Conservation (phyloP, 2,329 filamentous ascomycete genomes). For the Biscogniauxia sp. region DNA sequence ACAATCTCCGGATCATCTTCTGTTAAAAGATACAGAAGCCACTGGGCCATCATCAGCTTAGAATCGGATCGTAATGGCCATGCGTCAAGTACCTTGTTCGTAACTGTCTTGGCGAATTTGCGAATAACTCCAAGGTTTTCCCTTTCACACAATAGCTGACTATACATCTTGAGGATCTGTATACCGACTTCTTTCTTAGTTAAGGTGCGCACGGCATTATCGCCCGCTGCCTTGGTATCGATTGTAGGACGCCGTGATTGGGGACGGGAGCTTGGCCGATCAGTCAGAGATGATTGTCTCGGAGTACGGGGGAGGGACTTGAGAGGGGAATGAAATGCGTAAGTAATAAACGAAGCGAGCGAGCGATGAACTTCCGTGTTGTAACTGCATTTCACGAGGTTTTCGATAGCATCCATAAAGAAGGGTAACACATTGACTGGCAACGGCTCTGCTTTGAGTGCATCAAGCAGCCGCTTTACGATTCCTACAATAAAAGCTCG, state of each 20-base stretch:
- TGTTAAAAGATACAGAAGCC: conserved; percentile 86
- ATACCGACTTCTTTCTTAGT: conserved; percentile 71
- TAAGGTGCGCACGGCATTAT: conserved; percentile 39
- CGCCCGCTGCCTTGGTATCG: conserved; percentile 33
- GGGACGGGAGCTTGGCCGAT: conserved; percentile 42
- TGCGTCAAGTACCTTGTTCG: conserved; percentile 71
- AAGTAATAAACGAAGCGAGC: conserved; percentile 89
- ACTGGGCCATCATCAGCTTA: conserved; percentile 52
- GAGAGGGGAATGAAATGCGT: conserved; percentile 68
- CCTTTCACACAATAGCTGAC: conserved; percentile 72
- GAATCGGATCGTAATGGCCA: conserved; percentile 22
- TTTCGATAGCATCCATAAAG: conserved; percentile 76
- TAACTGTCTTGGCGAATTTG: conserved; percentile 91
- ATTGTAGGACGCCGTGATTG: conserved; percentile 37
- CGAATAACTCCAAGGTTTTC: conserved; percentile 67
- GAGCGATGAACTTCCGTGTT: conserved; percentile 83
- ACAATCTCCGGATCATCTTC: conserved; percentile 84
- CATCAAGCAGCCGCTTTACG: conserved; percentile 85
- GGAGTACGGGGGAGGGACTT: conserved; percentile 51
- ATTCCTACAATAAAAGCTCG: conserved; percentile 57
- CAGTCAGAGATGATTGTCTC: conserved; percentile 39
- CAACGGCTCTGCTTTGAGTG: conserved; percentile 81
- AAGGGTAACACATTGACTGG: conserved; percentile 68
- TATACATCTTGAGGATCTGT: conserved; percentile 74
- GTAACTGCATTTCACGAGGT: conserved; percentile 75